Percentiles rank a stretch among this genome's conserved stretches.
These are phyloP conservation scores for Podaxis sp. DNA, from an alignment of 768 basidiomycete genomes.

Conservation along the genomic window DNA sequence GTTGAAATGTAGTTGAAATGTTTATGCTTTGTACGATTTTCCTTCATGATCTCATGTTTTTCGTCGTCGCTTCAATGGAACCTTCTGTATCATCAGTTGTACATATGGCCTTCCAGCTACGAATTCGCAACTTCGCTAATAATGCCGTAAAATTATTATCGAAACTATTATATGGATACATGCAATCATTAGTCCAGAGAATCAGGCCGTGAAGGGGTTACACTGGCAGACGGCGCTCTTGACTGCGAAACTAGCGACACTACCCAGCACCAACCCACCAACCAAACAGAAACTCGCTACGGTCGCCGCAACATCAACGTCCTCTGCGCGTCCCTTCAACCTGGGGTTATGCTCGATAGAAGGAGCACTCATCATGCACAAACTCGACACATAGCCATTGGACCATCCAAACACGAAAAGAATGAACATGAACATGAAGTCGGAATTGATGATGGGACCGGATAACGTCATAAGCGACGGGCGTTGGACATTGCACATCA, in stretches of 20 bases:
- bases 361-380: constrained; percentile 82
- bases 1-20: constrained; percentile 24
- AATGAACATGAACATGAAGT: constrained; percentile 72
- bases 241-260: constrained; percentile 80
- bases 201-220: constrained; percentile 59
- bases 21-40: too few relatives aligned
- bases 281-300: constrained; percentile 78
- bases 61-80: not conserved
- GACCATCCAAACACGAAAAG: constrained; percentile 73
- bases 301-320: constrained; percentile 85
- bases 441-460: constrained; percentile 68
- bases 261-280: constrained; percentile 73
- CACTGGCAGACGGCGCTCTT: constrained; percentile 66
- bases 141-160: not conserved
- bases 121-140: not conserved
- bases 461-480: constrained; percentile 30
- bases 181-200: not conserved
- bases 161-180: not conserved
- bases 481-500: constrained; percentile 84
- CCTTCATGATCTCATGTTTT: not conserved
- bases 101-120: not conserved
- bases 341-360: constrained; percentile 78
- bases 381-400: constrained; percentile 78
- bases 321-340: constrained; percentile 65
- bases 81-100: not conserved